Conservation (phyloP, 1,284 basidiomycete genomes). For the Tylopilus sp. region DNA sequence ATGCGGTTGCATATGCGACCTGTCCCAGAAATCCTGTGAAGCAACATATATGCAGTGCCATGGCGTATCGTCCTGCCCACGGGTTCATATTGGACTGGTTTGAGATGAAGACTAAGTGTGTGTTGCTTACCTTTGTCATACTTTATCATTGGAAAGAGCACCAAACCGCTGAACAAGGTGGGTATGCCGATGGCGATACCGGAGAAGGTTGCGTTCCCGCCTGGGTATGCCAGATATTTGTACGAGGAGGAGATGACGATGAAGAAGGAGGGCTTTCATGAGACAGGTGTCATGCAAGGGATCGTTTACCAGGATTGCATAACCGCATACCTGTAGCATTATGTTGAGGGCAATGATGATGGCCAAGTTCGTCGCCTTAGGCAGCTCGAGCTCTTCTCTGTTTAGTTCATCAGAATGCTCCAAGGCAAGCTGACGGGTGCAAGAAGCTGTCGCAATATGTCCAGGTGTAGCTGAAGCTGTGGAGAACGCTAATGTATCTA, state of each 20-base stretch:
- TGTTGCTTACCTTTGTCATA: constrained; percentile 48
- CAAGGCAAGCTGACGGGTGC: neutral
- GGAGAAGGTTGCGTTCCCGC: constrained; percentile 62
- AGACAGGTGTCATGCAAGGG: neutral
- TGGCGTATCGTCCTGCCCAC: constrained; percentile 47
- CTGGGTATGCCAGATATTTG: constrained; percentile 57
- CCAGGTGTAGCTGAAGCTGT: neutral
- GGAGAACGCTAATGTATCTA: neutral
- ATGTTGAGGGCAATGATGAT: constrained; percentile 45
- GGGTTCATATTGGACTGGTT: neutral
- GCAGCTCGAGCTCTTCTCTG: constrained; percentile 46
- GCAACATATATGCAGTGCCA: constrained; percentile 44
- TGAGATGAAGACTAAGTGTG: neutral
- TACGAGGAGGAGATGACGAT: constrained; percentile 65
- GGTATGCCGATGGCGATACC: constrained; percentile 67
- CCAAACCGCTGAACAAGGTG: constrained; percentile 37
- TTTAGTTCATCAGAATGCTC: neutral
- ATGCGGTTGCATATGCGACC: constrained; percentile 45
- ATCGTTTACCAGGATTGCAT: neutral
- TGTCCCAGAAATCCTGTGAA: constrained; percentile 42
- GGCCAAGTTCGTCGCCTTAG: constrained; percentile 40
- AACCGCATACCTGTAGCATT: constrained; percentile 42
- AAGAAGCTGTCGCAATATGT: constrained; percentile 10
- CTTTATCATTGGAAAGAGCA: constrained; percentile 54
- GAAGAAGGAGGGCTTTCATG: constrained; percentile 57